Evolutionary conservation across 805 yeast species (phyloP), one percentile per base, ranked within the genome.

Genomic region (Saccharomycopsis oosterbeekiorum): DNA sequence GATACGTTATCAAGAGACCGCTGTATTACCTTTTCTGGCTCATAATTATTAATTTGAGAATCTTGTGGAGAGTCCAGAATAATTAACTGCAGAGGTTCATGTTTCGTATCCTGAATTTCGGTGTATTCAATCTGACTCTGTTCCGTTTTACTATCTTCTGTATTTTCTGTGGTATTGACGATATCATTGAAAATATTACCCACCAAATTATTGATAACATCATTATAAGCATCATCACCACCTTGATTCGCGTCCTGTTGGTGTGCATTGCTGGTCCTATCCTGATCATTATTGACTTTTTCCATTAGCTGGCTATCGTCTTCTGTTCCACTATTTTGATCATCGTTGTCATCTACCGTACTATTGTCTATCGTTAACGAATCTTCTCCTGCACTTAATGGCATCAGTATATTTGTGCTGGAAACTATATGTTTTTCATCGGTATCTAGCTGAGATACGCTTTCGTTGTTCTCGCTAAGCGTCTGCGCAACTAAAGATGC

Each of bases 161-260:
- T 37, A 8, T 51, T 37, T 17, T 26, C 26, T 21, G 55, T 59
- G 15, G 55, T 54, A 17, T 55, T 34, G 21, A 55, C 55, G 10
- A 59, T 59, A 21, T 55, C 61, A 24, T 47, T 53, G 15, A 59
- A 57, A 21, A 59, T 26, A 56, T 56, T 56, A 15, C 60, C 59
- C 34, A 56, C 57, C 29, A 57, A 43, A 21, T 58, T 53, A 26
- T 17, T 21, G 34, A 43, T 42, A 17, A 21, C 59, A 43, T 55
- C 59, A 24, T 21, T 47, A n/a, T 55, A 19, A 12, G n/a, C n/a
- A n/a, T 37, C 61, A 55, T 36, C 72, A 19, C 63, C 59, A 24
- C 61, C 65, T 10, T 62, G 36, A 4, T 66, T 66, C 1, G 66
- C 68, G 29, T 57, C 58, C 1, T 55, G 12, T 9, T 39, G 19